Conservation (phyloP, 192 early-diverging fungal species). For the Entrophospora sp. region DNA sequence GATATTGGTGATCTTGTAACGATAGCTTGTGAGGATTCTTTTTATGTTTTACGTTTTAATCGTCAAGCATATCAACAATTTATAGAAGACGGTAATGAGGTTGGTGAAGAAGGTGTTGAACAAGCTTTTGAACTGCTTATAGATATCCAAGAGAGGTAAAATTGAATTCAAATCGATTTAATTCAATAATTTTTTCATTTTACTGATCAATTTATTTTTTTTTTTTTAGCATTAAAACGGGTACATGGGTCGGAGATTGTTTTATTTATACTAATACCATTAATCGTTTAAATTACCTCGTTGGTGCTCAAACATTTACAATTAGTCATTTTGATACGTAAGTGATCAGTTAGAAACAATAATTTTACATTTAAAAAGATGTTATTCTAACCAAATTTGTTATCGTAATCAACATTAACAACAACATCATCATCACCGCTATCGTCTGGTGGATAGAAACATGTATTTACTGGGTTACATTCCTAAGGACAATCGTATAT, state of each 20-base stretch:
- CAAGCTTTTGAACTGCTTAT: slow-evolving; percentile 92
- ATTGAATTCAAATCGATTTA: neutral
- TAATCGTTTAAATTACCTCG: slow-evolving; percentile 93
- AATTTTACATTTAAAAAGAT: neutral
- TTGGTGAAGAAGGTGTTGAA: slow-evolving; percentile 91
- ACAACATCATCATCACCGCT: no score
- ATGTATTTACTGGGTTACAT: slow-evolving; percentile 94
- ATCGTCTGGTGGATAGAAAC: no score
- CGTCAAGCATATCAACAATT: slow-evolving; percentile 73
- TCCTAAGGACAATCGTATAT: slow-evolving; percentile 87
- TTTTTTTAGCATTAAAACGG: slow-evolving; percentile 71
- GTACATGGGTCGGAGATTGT: slow-evolving; percentile 97
- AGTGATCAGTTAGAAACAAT: slow-evolving; percentile 17
- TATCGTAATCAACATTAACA: no score
- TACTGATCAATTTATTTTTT: slow-evolving; percentile 13
- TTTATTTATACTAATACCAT: slow-evolving; percentile 92
- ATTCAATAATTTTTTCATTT: neutral
- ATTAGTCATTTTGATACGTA: slow-evolving; percentile 93
- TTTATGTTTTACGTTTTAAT: slow-evolving; percentile 92
- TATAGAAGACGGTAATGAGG: slow-evolving; percentile 54
- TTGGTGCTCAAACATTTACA: slow-evolving; percentile 88
- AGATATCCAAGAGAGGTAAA: slow-evolving; percentile 78
- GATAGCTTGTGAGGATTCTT: slow-evolving; percentile 87
- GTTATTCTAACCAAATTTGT: neutral
- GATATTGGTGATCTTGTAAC: slow-evolving; percentile 87